Percentiles rank a stretch among this genome's conserved stretches.
phyloP scores from a whole-genome alignment of 2,329 filamentous ascomycete species.

The Xylaria arbuscula region DNA sequence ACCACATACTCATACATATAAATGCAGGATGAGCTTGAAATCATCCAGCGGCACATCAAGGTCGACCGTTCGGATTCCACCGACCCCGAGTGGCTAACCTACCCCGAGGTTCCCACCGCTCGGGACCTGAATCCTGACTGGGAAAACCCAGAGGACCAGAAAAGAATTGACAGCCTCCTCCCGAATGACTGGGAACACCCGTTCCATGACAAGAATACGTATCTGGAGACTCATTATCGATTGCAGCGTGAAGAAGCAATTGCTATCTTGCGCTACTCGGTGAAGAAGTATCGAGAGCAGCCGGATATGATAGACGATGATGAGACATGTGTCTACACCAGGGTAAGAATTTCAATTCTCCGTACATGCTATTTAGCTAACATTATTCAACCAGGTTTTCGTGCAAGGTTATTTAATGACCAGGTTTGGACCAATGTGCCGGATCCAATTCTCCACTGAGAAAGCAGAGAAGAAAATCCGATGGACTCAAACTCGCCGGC shows the following conservation, averaged over 20 bases:
- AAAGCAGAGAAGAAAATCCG: conserved; percentile 73
- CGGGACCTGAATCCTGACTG: conserved; percentile 61
- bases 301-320: conserved; percentile 68
- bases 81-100: conserved; percentile 33
- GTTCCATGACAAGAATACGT: conserved; percentile 71
- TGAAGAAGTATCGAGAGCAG: conserved; percentile 64
- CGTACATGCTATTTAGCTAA: neutral
- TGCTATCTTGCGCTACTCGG: conserved; percentile 74
- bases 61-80: neutral
- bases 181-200: conserved; percentile 66
- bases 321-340: conserved; percentile 74
- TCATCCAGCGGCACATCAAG: conserved; percentile 27
- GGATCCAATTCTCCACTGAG: conserved; percentile 76
- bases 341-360: conserved; percentile 58
- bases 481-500: conserved; percentile 67
- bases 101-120: conserved; percentile 66
- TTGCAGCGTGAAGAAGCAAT: conserved; percentile 80
- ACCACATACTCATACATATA: neutral
- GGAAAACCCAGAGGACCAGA: conserved; percentile 37
- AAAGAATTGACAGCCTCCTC: conserved; percentile 53
- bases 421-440: conserved; percentile 70
- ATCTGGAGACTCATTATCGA: conserved; percentile 78
- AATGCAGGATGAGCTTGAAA: conserved; percentile 28
- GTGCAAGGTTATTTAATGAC: conserved; percentile 74
- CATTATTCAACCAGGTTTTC: conserved; percentile 63